These are phyloP conservation scores for Botrytis cinerea DNA, from an alignment of 2,329 filamentous ascomycete species.

Conservation along the genomic window DNA sequence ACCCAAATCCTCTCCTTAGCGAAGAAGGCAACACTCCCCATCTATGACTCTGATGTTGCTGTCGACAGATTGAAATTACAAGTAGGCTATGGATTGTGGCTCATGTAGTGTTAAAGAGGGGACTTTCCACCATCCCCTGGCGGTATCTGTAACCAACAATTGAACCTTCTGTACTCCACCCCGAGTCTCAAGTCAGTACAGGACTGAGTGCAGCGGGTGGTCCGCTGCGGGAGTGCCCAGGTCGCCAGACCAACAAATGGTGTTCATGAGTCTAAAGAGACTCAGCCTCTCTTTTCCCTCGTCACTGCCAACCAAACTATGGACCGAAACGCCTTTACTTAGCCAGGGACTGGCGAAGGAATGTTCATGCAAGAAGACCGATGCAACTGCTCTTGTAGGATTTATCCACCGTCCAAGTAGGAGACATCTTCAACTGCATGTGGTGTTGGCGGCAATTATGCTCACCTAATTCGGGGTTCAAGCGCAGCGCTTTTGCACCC, in stretches of 20 bases:
- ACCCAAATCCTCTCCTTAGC: background rate
- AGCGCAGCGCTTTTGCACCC: conserved; percentile 16
- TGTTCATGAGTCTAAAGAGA: background rate
- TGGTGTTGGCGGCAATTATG: conserved; percentile 20
- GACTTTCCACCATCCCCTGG: background rate
- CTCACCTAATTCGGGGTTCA: conserved; percentile 8
- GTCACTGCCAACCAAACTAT: conserved; percentile 2
- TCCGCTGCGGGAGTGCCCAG: conserved; percentile 20
- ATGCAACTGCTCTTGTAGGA: conserved; percentile 8
- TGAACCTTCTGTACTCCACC: background rate
- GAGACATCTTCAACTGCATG: conserved; percentile 8
- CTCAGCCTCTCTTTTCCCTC: conserved; percentile 19
- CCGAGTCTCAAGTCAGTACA: background rate
- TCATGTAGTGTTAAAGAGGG: background rate
- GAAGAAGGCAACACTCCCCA: background rate
- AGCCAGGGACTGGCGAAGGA: background rate
- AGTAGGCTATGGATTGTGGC: conserved; percentile 16
- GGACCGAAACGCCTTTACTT: conserved; percentile 7
- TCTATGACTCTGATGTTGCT: conserved; percentile 12
- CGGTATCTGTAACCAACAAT: background rate
- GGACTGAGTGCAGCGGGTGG: background rate
- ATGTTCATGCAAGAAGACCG: conserved; percentile 16
- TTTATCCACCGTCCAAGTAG: conserved; percentile 7
- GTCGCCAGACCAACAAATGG: conserved; percentile 12
- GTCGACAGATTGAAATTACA: background rate